Evolutionary conservation across 176 grass and related monocot genomes (phyloP).

Genomic region (Zizania latifolia): DNA sequence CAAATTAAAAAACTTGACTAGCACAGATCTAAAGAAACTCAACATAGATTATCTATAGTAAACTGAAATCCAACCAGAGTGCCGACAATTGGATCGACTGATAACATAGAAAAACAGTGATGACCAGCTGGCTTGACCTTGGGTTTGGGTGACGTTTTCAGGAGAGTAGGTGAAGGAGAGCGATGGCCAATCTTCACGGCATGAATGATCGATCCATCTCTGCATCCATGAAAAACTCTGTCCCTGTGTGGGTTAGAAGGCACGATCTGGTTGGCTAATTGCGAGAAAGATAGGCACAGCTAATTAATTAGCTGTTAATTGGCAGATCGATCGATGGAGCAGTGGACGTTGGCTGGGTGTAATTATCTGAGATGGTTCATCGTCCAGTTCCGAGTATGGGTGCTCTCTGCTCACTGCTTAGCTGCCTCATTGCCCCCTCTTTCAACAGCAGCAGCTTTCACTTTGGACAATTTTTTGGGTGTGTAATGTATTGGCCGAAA

Average conservation of each 20-base stretch:
- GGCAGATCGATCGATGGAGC: background rate
- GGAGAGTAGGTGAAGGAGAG: conserved; percentile 23
- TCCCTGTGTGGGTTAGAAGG: background rate
- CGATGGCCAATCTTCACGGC: background rate
- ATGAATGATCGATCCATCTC: background rate
- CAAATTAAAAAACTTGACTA: too few relatives aligned
- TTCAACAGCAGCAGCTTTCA: background rate
- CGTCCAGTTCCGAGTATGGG: background rate
- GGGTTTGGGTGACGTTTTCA: background rate
- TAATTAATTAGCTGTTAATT: background rate
- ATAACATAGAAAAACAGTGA: background rate
- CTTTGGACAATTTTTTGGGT: background rate
- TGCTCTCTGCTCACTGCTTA: background rate
- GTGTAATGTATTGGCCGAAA: too few relatives aligned
- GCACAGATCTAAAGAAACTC: too few relatives aligned
- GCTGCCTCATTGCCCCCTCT: background rate
- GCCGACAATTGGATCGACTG: background rate
- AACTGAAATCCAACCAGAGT: background rate
- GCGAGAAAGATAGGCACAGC: background rate
- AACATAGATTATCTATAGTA: too few relatives aligned
- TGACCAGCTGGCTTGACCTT: background rate
- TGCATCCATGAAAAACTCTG: background rate
- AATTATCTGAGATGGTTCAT: background rate
- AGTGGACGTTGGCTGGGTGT: background rate
- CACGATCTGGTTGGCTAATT: background rate